A percentile compares a stretch with the other conserved stretches of the same genome.
Conservation (phyloP, 139 green algal genomes). For the Picochlorum sp. region DNA sequence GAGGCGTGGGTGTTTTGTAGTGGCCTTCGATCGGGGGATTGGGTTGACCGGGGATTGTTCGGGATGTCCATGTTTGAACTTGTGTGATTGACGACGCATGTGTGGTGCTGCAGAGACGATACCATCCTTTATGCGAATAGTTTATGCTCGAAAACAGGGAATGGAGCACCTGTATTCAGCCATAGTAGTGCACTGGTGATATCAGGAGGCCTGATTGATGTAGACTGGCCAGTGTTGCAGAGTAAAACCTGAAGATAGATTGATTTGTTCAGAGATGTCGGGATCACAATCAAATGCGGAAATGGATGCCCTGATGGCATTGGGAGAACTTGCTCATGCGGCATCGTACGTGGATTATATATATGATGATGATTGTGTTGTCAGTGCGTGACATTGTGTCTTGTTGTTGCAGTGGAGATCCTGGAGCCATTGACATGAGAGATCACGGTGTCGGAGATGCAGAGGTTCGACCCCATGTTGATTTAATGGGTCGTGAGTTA, state of each 20-base stretch:
- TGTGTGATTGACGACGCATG: neutral
- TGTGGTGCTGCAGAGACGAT: neutral
- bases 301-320: slow-evolving; percentile 39
- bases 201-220: neutral
- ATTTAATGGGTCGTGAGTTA: slow-evolving; percentile 23
- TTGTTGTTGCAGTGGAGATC: slow-evolving; percentile 2
- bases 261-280: slow-evolving; percentile 7
- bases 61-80: too few species aligned
- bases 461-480: neutral
- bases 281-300: slow-evolving; percentile 29
- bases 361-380: slow-evolving; percentile 6
- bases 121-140: neutral
- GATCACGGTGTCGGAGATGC: neutral
- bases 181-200: neutral
- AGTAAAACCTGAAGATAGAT: neutral
- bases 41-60: too few species aligned
- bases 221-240: neutral
- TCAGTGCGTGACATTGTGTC: slow-evolving; percentile 7
- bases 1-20: too few species aligned
- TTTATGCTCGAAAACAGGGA: neutral
- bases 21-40: too few species aligned
- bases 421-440: neutral
- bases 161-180: neutral
- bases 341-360: slow-evolving; percentile 28
- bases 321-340: slow-evolving; percentile 38